Conservation (phyloP, 257 asterid genomes). For the Jasminum sambac region DNA sequence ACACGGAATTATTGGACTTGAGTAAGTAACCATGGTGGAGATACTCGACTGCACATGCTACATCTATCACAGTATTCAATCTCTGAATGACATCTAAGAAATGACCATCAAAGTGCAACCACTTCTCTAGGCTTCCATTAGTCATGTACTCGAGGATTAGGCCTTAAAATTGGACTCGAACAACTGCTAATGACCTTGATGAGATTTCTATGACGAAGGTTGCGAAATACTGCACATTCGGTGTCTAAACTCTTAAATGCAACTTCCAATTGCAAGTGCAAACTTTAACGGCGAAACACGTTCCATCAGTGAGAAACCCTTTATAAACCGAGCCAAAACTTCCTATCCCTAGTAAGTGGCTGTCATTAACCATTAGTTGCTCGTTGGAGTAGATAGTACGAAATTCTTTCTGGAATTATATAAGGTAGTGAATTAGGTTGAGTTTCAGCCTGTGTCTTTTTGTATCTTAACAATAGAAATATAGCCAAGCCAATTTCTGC, state of each 20-base stretch:
- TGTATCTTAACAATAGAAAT: neutral
- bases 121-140: constrained; percentile 13
- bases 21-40: constrained; percentile 11
- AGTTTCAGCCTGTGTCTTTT: neutral
- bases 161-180: neutral
- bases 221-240: neutral
- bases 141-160: constrained; percentile 5
- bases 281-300: constrained; percentile 1
- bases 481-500: neutral
- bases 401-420: neutral
- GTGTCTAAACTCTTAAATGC: constrained; percentile 10
- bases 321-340: constrained; percentile 5
- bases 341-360: constrained; percentile 9
- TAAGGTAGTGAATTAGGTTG: neutral
- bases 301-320: neutral
- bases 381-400: neutral
- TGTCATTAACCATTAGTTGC: constrained; percentile 1
- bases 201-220: constrained; percentile 15
- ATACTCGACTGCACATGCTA: constrained; percentile 7
- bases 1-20: neutral
- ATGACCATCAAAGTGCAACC: neutral
- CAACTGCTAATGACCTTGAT: constrained; percentile 14
- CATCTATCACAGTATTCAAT: constrained; percentile 12
- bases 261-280: neutral
- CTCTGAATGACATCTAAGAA: neutral